Evolutionary conservation across 495 filamentous ascomycete genomes (phyloP).

Genomic region (Hyaloscypha variabilis): DNA sequence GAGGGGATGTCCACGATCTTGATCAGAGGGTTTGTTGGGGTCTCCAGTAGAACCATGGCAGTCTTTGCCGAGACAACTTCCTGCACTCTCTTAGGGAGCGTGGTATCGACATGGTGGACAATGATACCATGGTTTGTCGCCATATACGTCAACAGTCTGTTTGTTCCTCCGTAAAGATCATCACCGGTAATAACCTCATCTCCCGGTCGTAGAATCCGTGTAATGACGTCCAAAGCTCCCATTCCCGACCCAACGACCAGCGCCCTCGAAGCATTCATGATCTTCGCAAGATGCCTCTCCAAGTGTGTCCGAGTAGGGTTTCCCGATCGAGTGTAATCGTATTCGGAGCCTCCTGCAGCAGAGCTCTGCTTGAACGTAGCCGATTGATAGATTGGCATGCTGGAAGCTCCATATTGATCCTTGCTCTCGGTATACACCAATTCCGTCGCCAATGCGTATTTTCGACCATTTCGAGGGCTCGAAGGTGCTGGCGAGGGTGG

Average conservation of each 20-base stretch:
- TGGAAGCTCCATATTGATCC: slow-evolving; percentile 95
- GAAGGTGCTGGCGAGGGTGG: slow-evolving; percentile 95
- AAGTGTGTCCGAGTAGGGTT: slow-evolving; percentile 96
- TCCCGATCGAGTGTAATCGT: slow-evolving; percentile 97
- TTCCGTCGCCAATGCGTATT: slow-evolving; percentile 92
- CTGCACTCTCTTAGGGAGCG: slow-evolving; percentile 65
- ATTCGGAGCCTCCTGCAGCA: slow-evolving; percentile 71
- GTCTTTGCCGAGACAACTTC: slow-evolving; percentile 77
- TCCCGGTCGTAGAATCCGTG: slow-evolving; percentile 87
- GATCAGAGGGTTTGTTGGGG: slow-evolving; percentile 95
- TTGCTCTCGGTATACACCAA: slow-evolving; percentile 92
- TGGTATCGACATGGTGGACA: slow-evolving; percentile 97
- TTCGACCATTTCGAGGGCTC: slow-evolving; percentile 77
- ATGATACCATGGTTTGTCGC: slow-evolving; percentile 75
- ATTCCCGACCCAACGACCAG: slow-evolving; percentile 95
- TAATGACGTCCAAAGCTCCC: slow-evolving; percentile 96
- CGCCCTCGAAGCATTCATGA: slow-evolving; percentile 91
- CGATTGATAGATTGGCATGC: slow-evolving; percentile 96
- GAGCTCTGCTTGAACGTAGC: slow-evolving; percentile 97
- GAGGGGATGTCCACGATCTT: slow-evolving; percentile 91
- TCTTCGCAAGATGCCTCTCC: slow-evolving; percentile 96
- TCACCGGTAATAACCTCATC: slow-evolving; percentile 98
- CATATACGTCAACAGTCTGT: slow-evolving; percentile 90
- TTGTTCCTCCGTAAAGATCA: slow-evolving; percentile 94
- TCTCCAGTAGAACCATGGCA: slow-evolving; percentile 94